Base-by-base conservation (phyloP, 805 yeast genomes). In the Monosporozyma siamensis region DNA sequence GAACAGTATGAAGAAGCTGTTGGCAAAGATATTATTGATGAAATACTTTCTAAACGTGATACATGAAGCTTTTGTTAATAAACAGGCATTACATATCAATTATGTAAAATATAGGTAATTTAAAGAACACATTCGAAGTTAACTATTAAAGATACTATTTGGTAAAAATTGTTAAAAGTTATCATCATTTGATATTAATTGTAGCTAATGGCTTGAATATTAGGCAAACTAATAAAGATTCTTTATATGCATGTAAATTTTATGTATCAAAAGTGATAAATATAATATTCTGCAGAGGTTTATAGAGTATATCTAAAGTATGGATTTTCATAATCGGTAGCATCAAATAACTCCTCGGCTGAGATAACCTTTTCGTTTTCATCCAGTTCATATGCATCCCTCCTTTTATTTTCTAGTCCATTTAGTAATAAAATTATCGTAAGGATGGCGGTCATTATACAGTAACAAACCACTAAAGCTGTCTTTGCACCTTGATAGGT, bases 401-500 rank as follows among this genome's bases (percentile, higher is more conserved):
- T 67, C 48, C 58, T 63, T 38, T 50, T 58, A 53, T 76, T 75
- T 43, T 64, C 70, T 11, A 65, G 56, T 11, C 55, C 34, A 46
- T 61, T 67, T 4, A 58, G 36, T 4, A 53, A 12, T 27, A 58
- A 54, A 23, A 67, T 34, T 14, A 45, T 30, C 3, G 64, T 50
- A 18, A 74, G 50, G 10, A 66, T 50, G 12, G 63, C 55, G 6
- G 68, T 61, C 42, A 72, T 58, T 9, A 54, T 64, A 10, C 68
- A 59, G 50, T 75, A 72, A 36, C 77, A 66, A 8, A 66, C 72
- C 43, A 75, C 69, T 54, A 77, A 66, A 3, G 76, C 67, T 23
- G 69, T 65, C 48, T 76, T 75, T 3, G 80, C 82, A 24, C 75
- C 72, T 5, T 56, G 61, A 52, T 81, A 83, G 31, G 60, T 53